Evolutionary conservation across 106 monocot species (phyloP).

Genomic region (Cymbidium sinense): DNA sequence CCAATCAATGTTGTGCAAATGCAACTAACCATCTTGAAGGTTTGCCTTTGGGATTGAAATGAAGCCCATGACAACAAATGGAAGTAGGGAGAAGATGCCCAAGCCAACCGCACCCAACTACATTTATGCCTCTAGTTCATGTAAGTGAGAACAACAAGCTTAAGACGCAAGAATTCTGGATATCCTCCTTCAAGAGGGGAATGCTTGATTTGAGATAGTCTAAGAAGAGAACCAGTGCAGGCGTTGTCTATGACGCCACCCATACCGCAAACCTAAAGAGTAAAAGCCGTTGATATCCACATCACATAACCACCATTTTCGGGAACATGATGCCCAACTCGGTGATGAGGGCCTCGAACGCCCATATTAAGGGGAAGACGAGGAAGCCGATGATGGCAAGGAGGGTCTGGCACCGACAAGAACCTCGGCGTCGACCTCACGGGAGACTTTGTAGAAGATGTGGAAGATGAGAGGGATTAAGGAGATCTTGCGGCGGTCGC

Average conservation of each 20-base stretch:
- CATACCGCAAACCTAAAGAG: constrained; percentile 37
- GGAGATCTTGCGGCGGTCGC: constrained; percentile 14
- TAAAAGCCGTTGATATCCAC: constrained; percentile 39
- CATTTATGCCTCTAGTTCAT: constrained; percentile 42
- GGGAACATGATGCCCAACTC: constrained; percentile 47
- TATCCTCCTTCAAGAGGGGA: constrained; percentile 26
- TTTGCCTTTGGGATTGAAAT: constrained; percentile 22
- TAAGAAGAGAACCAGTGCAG: constrained; percentile 39
- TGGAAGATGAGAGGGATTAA: constrained; percentile 28
- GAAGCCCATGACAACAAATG: too few species aligned
- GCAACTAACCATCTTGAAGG: constrained; percentile 27
- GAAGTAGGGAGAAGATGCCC: constrained; percentile 33
- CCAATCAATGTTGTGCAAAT: constrained; percentile 25
- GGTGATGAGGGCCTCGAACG: constrained; percentile 44
- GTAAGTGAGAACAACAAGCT: constrained; percentile 24
- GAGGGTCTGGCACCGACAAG: constrained; percentile 29
- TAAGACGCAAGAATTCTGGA: constrained; percentile 23
- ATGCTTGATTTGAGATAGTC: constrained; percentile 46
- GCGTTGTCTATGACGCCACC: constrained; percentile 51
- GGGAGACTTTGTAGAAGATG: constrained; percentile 38
- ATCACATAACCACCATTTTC: constrained; percentile 44
- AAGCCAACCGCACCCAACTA: constrained; percentile 39
- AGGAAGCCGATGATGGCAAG: constrained; percentile 40
- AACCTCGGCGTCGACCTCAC: constrained; percentile 36
- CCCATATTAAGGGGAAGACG: constrained; percentile 43